These are phyloP conservation scores for Wickerhamiella occidentalis DNA, from an alignment of 805 yeast species.

Conservation along the genomic window DNA sequence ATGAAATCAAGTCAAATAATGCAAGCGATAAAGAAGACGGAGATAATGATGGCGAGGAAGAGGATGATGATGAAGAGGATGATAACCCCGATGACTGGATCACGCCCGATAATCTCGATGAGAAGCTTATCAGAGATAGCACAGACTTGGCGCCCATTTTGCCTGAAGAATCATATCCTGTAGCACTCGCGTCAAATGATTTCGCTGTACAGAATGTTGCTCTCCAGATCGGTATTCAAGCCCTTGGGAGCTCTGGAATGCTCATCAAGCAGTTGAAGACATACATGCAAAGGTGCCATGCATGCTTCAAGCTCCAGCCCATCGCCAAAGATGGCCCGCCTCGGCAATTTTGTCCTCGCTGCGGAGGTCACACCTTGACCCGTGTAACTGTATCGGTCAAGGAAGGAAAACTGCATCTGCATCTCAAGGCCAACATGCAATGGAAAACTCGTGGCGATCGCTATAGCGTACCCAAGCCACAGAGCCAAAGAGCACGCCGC, in stretches of 20 bases:
- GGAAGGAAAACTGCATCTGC: conserved; percentile 77
- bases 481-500: conserved; percentile 62
- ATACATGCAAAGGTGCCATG: conserved; percentile 95
- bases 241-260: conserved; percentile 77
- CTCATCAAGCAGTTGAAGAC: conserved; percentile 76
- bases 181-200: conserved; percentile 88
- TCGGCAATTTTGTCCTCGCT: conserved; percentile 82
- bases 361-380: conserved; percentile 87
- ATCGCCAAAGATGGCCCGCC: conserved; percentile 52
- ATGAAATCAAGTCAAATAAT: too few species aligned
- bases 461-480: conserved; percentile 77
- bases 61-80: conserved; percentile 31
- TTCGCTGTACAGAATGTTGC: conserved; percentile 95
- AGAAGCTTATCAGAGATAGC: conserved; percentile 55
- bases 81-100: conserved; percentile 90
- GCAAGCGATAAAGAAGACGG: conserved; percentile 14
- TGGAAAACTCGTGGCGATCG: conserved; percentile 85
- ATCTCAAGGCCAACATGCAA: conserved; percentile 79
- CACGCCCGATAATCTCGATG: conserved; percentile 70
- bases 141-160: conserved; percentile 36
- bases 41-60: conserved; percentile 25
- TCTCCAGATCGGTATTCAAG: conserved; percentile 74
- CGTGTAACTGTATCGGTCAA: conserved; percentile 81
- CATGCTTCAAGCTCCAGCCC: conserved; percentile 77
- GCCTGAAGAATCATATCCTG: conserved; percentile 37